Evolutionary conservation across 2,329 filamentous ascomycete genomes (phyloP).

Genomic region (Colletotrichum spinosum): DNA sequence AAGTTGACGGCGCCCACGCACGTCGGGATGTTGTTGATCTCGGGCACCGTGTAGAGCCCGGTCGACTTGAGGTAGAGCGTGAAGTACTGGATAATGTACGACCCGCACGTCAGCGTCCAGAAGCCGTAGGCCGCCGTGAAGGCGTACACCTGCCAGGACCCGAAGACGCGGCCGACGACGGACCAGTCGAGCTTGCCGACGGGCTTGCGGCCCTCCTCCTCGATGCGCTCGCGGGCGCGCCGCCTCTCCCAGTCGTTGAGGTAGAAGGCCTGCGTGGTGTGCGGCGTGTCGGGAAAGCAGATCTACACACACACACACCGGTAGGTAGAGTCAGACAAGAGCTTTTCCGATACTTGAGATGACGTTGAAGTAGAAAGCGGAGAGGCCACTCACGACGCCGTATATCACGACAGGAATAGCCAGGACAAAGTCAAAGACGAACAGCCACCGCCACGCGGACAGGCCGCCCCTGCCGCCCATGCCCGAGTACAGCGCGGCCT

Average conservation of each 20-base stretch:
- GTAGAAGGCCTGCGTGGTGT: conserved; percentile 55
- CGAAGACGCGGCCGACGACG: conserved; percentile 52
- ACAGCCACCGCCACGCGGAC: conserved; percentile 50
- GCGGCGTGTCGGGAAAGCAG: conserved; percentile 56
- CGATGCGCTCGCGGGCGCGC: conserved; percentile 71
- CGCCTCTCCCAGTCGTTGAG: conserved; percentile 66
- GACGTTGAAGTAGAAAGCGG: background rate
- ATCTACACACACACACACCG: conserved; percentile 3
- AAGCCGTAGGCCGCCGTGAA: conserved; percentile 53
- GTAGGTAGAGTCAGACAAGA: no score
- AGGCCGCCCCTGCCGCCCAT: no score
- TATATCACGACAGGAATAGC: conserved; percentile 52
- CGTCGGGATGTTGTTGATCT: conserved; percentile 60
- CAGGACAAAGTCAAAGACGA: conserved; percentile 52
- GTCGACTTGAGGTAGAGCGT: conserved; percentile 53
- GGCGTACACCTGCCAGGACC: conserved; percentile 57
- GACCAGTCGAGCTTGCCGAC: conserved; percentile 50
- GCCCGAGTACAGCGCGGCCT: no score
- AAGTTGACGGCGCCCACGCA: conserved; percentile 56
- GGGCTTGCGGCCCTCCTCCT: conserved; percentile 60
- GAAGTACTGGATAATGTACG: conserved; percentile 55
- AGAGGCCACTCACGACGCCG: conserved; percentile 40
- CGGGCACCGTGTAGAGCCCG: conserved; percentile 47
- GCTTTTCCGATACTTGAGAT: background rate
- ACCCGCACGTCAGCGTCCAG: conserved; percentile 52